A percentile compares a stretch with the other conserved stretches of the same genome.
Conservation (phyloP, 2,329 filamentous ascomycete species). For the Phyllosticta citribraziliensis region DNA sequence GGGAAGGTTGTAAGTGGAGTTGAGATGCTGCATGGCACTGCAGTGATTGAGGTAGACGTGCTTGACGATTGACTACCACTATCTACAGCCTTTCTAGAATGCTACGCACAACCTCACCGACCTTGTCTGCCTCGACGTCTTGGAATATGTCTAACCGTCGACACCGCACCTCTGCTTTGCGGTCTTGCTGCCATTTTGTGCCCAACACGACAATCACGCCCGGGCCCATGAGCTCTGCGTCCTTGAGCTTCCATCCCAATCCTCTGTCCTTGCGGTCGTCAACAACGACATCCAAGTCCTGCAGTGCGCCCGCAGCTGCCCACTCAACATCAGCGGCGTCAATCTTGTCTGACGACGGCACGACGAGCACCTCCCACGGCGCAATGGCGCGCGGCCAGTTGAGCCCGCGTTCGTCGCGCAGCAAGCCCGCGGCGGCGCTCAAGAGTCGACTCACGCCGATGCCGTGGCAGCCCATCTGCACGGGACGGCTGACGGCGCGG, state of each 20-base stretch:
- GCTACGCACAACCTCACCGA: slow-evolving; percentile 38
- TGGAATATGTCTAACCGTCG: slow-evolving; percentile 55
- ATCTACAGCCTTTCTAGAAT: slow-evolving; percentile 44
- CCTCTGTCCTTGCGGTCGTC: slow-evolving; percentile 41
- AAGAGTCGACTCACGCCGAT: slow-evolving; percentile 90
- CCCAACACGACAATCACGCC: slow-evolving; percentile 75
- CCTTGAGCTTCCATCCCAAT: slow-evolving; percentile 77
- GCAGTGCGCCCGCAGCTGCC: slow-evolving; percentile 49
- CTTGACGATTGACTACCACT: no score
- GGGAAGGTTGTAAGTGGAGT: no score
- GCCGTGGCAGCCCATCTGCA: slow-evolving; percentile 95
- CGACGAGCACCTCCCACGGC: slow-evolving; percentile 66
- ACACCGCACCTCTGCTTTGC: slow-evolving; percentile 66
- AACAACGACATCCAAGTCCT: slow-evolving; percentile 20
- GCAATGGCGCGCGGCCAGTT: slow-evolving; percentile 85
- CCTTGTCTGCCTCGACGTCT: slow-evolving; percentile 42
- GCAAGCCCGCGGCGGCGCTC: slow-evolving; percentile 69
- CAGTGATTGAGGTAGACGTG: no score
- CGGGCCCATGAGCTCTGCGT: slow-evolving; percentile 84
- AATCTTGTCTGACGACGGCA: slow-evolving; percentile 40
- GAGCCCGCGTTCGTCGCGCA: slow-evolving; percentile 58
- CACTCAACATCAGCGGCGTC: slow-evolving; percentile 45
- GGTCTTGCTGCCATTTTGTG: slow-evolving; percentile 23
- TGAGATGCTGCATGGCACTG: no score
- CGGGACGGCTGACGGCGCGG: slow-evolving; percentile 18